phyloP scores from a whole-genome alignment of 805 yeast genomes.

The Candida sakaeoensis region DNA sequence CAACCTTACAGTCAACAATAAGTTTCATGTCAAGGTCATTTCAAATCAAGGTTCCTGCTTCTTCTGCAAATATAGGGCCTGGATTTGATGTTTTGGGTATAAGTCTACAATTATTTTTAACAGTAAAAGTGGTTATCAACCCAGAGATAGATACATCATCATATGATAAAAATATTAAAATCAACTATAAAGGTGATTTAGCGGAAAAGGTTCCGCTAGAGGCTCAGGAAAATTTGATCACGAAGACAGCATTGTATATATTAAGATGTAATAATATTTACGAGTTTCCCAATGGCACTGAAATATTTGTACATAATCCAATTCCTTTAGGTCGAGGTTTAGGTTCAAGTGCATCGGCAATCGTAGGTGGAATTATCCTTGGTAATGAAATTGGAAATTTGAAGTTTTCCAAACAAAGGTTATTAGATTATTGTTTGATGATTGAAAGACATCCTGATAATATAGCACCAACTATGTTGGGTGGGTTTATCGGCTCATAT shows the following conservation, averaged over 20 bases:
- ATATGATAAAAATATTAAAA: slow-evolving; percentile 65
- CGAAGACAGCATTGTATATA: slow-evolving; percentile 90
- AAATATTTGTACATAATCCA: slow-evolving; percentile 77
- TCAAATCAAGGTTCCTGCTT: slow-evolving; percentile 81
- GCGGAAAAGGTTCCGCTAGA: slow-evolving; percentile 73
- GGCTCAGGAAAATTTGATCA: slow-evolving; percentile 79
- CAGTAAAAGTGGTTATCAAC: slow-evolving; percentile 66
- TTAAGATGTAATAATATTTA: slow-evolving; percentile 76
- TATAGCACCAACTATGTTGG: slow-evolving; percentile 98
- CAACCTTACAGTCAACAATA: neutral
- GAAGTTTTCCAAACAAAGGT: slow-evolving; percentile 68
- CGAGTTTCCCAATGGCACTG: slow-evolving; percentile 80
- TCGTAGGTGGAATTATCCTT: slow-evolving; percentile 90
- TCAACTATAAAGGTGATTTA: slow-evolving; percentile 79
- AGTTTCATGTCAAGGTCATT: slow-evolving; percentile 24
- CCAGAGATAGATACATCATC: slow-evolving; percentile 39
- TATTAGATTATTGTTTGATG: slow-evolving; percentile 93
- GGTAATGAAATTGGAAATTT: slow-evolving; percentile 82
- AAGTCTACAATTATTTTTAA: slow-evolving; percentile 73
- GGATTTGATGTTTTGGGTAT: slow-evolving; percentile 97
- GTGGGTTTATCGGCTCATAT: slow-evolving; percentile 96
- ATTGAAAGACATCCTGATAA: slow-evolving; percentile 98
- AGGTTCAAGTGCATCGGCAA: slow-evolving; percentile 98
- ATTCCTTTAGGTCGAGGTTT: slow-evolving; percentile 96
- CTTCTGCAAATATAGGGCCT: slow-evolving; percentile 97